These are phyloP conservation scores for Fusarium albidum DNA, from an alignment of 2,329 filamentous ascomycete species.

Conservation along the genomic window DNA sequence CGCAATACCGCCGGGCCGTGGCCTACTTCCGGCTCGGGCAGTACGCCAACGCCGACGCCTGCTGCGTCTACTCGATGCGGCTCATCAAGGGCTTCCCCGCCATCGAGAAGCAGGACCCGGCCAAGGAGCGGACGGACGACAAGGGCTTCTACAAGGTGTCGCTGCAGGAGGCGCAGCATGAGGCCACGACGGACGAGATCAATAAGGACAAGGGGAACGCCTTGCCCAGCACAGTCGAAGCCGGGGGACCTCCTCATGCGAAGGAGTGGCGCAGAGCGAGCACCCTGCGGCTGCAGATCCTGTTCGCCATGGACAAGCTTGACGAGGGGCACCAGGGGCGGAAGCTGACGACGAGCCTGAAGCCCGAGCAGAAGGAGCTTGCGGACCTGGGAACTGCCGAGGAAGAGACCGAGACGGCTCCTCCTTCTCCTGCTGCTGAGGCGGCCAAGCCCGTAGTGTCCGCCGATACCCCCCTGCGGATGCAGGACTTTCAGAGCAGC, in stretches of 20 bases:
- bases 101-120: conserved; percentile 45
- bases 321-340: conserved; percentile 54
- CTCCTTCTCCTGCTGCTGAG: conserved; percentile 1
- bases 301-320: conserved; percentile 54
- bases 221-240: conserved; percentile 7
- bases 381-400: conserved; percentile 17
- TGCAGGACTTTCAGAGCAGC: conserved; percentile 50
- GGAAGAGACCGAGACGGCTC: conserved; percentile 8
- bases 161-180: conserved; percentile 38
- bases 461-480: conserved; percentile 35
- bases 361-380: conserved; percentile 45
- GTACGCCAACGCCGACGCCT: conserved; percentile 78
- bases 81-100: conserved; percentile 45
- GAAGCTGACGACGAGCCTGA: conserved; percentile 51
- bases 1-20: conserved; percentile 82
- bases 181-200: conserved; percentile 43
- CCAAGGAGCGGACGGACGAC: conserved; percentile 47
- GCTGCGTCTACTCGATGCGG: conserved; percentile 67
- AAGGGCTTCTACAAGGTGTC: conserved; percentile 58
- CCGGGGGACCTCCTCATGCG: conserved; percentile 12
- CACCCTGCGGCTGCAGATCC: conserved; percentile 56
- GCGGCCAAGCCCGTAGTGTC: conserved; percentile 29
- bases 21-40: conserved; percentile 74
- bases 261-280: conserved; percentile 52
- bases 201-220: conserved; percentile 33